Conservation (phyloP, 305 asterid species). For the Andrographis paniculata region DNA sequence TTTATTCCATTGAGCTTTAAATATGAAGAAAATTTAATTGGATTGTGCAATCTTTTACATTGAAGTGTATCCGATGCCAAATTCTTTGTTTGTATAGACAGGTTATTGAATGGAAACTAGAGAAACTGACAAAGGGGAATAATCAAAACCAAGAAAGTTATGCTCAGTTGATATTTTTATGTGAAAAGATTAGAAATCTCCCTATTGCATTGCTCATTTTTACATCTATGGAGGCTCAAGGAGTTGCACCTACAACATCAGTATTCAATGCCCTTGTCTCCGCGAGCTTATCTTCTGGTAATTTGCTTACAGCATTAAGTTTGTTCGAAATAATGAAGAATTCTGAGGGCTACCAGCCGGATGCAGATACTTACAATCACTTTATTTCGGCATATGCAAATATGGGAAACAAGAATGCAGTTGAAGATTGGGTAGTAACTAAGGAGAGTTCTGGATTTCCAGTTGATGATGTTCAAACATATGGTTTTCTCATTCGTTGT, state of each 20-base stretch:
- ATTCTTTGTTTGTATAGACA: slow-evolving; percentile 18
- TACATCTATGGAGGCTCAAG: slow-evolving; percentile 44
- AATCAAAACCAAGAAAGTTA: slow-evolving; percentile 23
- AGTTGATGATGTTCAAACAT: slow-evolving; percentile 23
- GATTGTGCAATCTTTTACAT: background rate
- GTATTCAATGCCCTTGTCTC: slow-evolving; percentile 36
- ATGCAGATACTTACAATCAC: slow-evolving; percentile 32
- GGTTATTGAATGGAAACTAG: slow-evolving; percentile 50
- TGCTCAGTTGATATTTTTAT: slow-evolving; percentile 28
- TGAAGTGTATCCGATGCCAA: slow-evolving; percentile 2
- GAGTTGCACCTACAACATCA: slow-evolving; percentile 29
- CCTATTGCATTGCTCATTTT: slow-evolving; percentile 34
- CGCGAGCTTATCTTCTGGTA: slow-evolving; percentile 38
- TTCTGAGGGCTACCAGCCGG: slow-evolving; percentile 30
- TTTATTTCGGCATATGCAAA: slow-evolving; percentile 36
- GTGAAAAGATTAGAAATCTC: slow-evolving; percentile 32
- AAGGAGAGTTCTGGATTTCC: slow-evolving; percentile 26
- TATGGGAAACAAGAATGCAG: slow-evolving; percentile 31
- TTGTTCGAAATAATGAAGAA: slow-evolving; percentile 41
- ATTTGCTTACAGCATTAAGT: slow-evolving; percentile 40
- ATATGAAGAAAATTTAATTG: background rate
- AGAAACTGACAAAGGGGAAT: slow-evolving; percentile 26
- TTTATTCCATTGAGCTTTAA: too few species aligned
- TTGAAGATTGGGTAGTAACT: slow-evolving; percentile 34
- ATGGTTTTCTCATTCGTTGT: slow-evolving; percentile 30